A percentile compares a stretch with the other conserved stretches of the same genome.
These are phyloP conservation scores for Fusarium acutatum DNA, from an alignment of 2,329 filamentous ascomycete species.

Conservation along the genomic window DNA sequence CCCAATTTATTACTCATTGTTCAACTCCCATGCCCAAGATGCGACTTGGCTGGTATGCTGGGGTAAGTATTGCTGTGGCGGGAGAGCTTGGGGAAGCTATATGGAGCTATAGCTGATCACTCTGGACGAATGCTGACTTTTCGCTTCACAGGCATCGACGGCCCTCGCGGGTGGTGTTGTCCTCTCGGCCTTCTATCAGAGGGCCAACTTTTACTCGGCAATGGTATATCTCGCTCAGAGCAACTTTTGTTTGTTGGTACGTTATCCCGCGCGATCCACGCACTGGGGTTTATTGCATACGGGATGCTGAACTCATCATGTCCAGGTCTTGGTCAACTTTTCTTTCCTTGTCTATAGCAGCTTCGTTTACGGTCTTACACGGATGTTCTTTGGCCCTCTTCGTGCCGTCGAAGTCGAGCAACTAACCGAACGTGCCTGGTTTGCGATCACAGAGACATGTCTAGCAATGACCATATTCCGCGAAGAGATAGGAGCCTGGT, in stretches of 20 bases:
- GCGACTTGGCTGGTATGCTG: conserved; percentile 68
- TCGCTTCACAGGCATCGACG: conserved; percentile 72
- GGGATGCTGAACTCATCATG: conserved; percentile 9
- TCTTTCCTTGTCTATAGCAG: conserved; percentile 82
- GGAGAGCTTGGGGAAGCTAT: conserved; percentile 36
- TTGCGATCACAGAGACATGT: conserved; percentile 95
- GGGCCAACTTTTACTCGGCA: conserved; percentile 97
- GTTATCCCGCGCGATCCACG: conserved; percentile 40
- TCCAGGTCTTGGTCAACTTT: conserved; percentile 88
- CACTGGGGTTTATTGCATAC: not conserved
- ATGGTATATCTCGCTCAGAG: conserved; percentile 97
- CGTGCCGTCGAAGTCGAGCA: conserved; percentile 96
- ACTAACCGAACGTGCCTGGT: conserved; percentile 97
- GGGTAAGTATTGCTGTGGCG: conserved; percentile 55
- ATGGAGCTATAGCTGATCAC: conserved; percentile 33
- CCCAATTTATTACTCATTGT: conserved; percentile 10
- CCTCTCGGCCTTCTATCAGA: conserved; percentile 90
- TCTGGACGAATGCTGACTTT: conserved; percentile 30
- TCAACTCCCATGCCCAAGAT: conserved; percentile 54
- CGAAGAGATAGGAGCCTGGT: conserved; percentile 93
- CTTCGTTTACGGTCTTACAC: conserved; percentile 86
- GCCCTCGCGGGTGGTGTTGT: conserved; percentile 85
- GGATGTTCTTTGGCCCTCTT: conserved; percentile 87
- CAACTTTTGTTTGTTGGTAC: conserved; percentile 91
- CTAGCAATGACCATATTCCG: conserved; percentile 98